phyloP scores from a whole-genome alignment of 1,284 basidiomycete genomes.

The Trichosporon coremiiforme region DNA sequence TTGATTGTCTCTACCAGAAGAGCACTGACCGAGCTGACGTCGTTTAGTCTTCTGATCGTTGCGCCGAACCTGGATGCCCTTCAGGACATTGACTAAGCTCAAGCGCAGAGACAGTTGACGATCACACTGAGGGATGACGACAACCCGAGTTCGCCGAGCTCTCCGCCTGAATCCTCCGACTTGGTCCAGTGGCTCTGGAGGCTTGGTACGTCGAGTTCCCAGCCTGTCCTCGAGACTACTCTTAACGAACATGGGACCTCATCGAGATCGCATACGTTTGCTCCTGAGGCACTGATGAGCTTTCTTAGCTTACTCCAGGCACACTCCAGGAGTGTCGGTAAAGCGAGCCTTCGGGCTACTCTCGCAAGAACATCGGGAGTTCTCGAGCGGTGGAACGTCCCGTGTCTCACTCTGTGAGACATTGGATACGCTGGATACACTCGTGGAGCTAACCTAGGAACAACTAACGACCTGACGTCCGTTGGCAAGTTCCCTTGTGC shows the following conservation, averaged over 20 bases:
- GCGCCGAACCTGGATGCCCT: background rate
- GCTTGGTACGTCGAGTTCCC: background rate
- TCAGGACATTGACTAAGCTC: background rate
- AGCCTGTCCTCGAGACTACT: background rate
- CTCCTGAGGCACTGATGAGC: background rate
- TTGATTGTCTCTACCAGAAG: background rate
- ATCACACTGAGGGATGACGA: background rate
- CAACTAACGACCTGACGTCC: background rate
- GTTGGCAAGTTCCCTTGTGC: background rate
- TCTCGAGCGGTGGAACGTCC: background rate
- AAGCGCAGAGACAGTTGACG: conserved; percentile 6
- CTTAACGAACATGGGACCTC: background rate
- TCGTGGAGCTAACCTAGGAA: conserved; percentile 3
- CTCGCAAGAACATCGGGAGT: background rate
- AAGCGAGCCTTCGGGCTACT: background rate
- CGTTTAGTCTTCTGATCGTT: background rate
- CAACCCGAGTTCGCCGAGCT: background rate
- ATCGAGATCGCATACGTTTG: background rate
- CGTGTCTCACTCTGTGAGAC: conserved; percentile 4
- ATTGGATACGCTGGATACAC: conserved; percentile 8
- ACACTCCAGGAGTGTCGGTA: background rate
- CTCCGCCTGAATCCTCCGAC: background rate
- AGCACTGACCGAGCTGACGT: background rate
- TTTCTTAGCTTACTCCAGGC: background rate
- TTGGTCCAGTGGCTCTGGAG: background rate